A percentile compares a stretch with the other conserved stretches of the same genome.
These are phyloP conservation scores for Cercospora sesami DNA, from an alignment of 2,329 filamentous ascomycete species.

Conservation along the genomic window DNA sequence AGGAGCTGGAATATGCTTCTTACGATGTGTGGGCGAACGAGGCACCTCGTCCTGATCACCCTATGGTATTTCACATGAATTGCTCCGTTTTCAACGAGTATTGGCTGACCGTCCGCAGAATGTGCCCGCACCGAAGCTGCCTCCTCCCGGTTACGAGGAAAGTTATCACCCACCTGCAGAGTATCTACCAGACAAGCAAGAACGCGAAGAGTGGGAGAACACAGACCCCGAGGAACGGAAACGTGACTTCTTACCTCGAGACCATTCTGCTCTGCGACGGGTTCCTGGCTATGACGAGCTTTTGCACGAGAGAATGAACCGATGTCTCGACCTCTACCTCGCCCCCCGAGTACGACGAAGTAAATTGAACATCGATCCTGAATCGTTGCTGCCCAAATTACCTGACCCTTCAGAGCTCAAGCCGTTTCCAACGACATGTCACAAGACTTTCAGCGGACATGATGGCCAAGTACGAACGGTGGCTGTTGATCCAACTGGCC, in stretches of 20 bases:
- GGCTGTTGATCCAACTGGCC: constrained; percentile 79
- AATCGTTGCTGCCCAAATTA: constrained; percentile 86
- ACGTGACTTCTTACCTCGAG: constrained; percentile 80
- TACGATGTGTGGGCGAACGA: constrained; percentile 98
- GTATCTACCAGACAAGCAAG: constrained; percentile 83
- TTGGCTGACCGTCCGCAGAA: constrained; percentile 47
- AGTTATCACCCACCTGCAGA: constrained; percentile 96
- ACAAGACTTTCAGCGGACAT: constrained; percentile 84
- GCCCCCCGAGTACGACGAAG: constrained; percentile 89
- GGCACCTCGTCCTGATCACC: constrained; percentile 73
- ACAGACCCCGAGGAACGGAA: constrained; percentile 87
- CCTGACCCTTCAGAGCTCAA: constrained; percentile 90
- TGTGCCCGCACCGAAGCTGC: constrained; percentile 87
- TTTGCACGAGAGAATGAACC: constrained; percentile 93
- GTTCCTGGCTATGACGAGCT: constrained; percentile 89
- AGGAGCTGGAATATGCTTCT: constrained; percentile 68
- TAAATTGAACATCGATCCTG: constrained; percentile 94
- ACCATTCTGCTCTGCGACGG: constrained; percentile 80
- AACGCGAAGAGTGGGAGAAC: constrained; percentile 81
- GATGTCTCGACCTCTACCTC: constrained; percentile 91
- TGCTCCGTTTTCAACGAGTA: too few relatives aligned
- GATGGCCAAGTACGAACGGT: constrained; percentile 83
- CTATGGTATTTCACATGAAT: constrained; percentile 57
- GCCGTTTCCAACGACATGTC: constrained; percentile 89
- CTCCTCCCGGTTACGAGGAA: constrained; percentile 90